Evolutionary conservation across 805 yeast species (phyloP), one percentile per base, ranked within the genome.

Genomic region (Saccharomycopsis oosterbeekiorum): DNA sequence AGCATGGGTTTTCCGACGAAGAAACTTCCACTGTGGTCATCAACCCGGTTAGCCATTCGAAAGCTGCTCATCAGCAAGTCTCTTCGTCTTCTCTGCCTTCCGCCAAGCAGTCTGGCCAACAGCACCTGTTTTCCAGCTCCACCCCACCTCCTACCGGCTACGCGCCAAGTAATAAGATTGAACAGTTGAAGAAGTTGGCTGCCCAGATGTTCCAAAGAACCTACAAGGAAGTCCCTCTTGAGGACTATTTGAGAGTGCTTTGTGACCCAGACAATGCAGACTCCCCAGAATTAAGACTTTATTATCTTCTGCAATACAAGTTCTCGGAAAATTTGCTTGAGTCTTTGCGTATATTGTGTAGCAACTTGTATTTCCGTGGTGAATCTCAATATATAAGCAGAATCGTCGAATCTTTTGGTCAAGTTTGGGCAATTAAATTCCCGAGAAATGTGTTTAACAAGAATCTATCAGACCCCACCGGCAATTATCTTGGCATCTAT

Each of bases 381-480:
- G 99, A 94, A 73, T 88, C 97, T 0, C 98, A 91, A 69, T 97
- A 90, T 72, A 94, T 94, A 70, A 98, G 93, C 72, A 80, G 97
- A 68, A 82, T 93, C 17, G 86, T 94, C 42, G 97, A 93, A 69
- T 61, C 64, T 4, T 64, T 64, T 51, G 58, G 62, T 4, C 41
- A 62, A 15, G 62, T 58, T 17, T 64, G 65, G 65, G 59, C 61
- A 36, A 54, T 55, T 29, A 59, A 29, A n/a, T 64, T 59, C 37
- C 65, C 65, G 15, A 62, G 59, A 47, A 62, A 64, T 36, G 71
- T 73, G 21, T 81, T 79, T 66, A 47, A 47, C 26, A 47, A 47
- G 14, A 47, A 47, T 9, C 26, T 14, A 47, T 47, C 53, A 12
- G 53, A 47, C 21, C n/a, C 34, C 10, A 24, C 53, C 2, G 78